Evolutionary conservation across 345 rosid species (phyloP), one percentile per base, ranked within the genome.

Genomic region (Hypericum perforatum): DNA sequence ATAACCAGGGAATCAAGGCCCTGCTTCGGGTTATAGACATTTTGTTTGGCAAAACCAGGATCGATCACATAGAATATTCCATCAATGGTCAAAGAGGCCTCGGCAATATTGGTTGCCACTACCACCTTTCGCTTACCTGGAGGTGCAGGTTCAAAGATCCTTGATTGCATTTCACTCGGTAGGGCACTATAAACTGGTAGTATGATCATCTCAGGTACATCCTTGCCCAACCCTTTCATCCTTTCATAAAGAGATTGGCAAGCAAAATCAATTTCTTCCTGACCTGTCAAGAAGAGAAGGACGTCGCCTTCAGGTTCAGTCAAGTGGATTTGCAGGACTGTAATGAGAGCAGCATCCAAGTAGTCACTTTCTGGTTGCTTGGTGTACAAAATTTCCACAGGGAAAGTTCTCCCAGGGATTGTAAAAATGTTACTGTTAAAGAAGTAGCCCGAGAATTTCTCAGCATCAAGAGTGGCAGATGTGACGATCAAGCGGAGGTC

Each of bases 331-430:
- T 87, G 86, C 53, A 84, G 58, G 37, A 84, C 95, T 29, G 89
- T 84, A 48, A 76, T 76, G 57, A 87, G 70, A 41, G 95, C 73
- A 49, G 89, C 92, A 72, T 81, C 94, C 58, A 87, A 57, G 57
- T 87, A 87, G 58, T 87, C 89, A n/a, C 83, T 81, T 69, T 84
- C 94, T 2, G 92, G 95, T 69, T 81, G 86, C 50, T 81, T 84
- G 29, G 85, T 79, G 70, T 87, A 84, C 13, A 81, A 43, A 51
- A 76, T 84, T 75, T 87, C 89, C 48, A 87, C 95, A 56, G 89
- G 85, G 66, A 81, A 84, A 9, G 89, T 77, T 76, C 94, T 84
- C 12, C 94, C 94, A 5, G 94, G 95, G 61, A 84, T 87, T 4
- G 86, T 84, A 63, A 87, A 86, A 45, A 87, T 87, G 63, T 78